Percentiles rank a stretch among this genome's conserved stretches.
These are phyloP conservation scores for Williopsis jadinii DNA, from an alignment of 1,139 yeast genomes.

Conservation along the genomic window DNA sequence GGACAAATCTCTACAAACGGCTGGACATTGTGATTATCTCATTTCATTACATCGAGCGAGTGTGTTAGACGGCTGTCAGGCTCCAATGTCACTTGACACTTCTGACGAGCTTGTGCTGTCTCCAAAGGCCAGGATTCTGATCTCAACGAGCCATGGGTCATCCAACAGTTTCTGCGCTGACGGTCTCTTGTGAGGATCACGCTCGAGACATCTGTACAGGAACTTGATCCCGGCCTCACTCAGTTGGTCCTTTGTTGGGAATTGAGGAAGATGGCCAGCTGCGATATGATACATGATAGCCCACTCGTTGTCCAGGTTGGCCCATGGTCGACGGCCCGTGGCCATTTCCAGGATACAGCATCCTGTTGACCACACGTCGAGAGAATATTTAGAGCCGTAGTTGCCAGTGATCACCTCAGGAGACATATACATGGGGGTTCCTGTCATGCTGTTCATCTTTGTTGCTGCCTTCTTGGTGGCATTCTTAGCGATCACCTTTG, in stretches of 20 bases:
- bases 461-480: conserved; percentile 29
- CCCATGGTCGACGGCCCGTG: conserved; percentile 82
- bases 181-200: conserved; percentile 74
- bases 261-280: conserved; percentile 84
- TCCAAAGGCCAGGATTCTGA: conserved; percentile 65
- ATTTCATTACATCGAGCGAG: too few species aligned
- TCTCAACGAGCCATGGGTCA: conserved; percentile 86
- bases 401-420: conserved; percentile 92
- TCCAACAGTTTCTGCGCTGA: conserved; percentile 77
- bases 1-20: too few species aligned
- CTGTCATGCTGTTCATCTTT: conserved; percentile 55
- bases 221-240: conserved; percentile 68
- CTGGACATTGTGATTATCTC: too few species aligned
- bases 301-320: conserved; percentile 93
- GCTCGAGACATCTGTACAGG: conserved; percentile 69
- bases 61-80: conserved; percentile 1
- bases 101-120: conserved; percentile 25
- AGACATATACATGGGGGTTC: conserved; percentile 99
- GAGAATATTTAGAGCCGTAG: conserved; percentile 61
- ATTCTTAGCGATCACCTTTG: conserved; percentile 67
- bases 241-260: conserved; percentile 75
- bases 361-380: conserved; percentile 81
- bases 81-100: conserved; percentile 19
- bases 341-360: conserved; percentile 81
- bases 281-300: conserved; percentile 98